These are phyloP conservation scores for Wilcoxina mikolae DNA, from an alignment of 495 filamentous ascomycete species.

Conservation along the genomic window DNA sequence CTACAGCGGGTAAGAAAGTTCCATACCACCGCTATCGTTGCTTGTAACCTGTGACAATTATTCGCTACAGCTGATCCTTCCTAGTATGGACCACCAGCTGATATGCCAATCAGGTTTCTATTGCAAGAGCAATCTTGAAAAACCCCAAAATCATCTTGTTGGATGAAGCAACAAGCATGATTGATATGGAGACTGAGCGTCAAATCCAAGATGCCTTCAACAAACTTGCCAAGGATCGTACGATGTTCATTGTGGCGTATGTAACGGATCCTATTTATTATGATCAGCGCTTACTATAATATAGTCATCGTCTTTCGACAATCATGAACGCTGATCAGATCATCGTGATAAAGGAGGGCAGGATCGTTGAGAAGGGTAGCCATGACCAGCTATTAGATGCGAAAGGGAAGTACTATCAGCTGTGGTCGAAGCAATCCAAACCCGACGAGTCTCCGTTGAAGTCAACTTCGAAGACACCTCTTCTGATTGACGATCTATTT, in stretches of 20 bases:
- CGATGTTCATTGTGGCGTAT: slow-evolving; percentile 51
- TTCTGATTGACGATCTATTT: slow-evolving; percentile 1
- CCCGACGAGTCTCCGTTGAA: background rate
- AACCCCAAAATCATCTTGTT: slow-evolving; percentile 39
- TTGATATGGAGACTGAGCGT: slow-evolving; percentile 49
- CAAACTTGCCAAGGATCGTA: slow-evolving; percentile 40
- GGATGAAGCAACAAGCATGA: slow-evolving; percentile 41
- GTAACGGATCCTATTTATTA: slow-evolving; percentile 21
- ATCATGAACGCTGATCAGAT: slow-evolving; percentile 57
- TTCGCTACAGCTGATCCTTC: background rate
- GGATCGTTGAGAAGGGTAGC: slow-evolving; percentile 48
- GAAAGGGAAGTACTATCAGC: slow-evolving; percentile 40
- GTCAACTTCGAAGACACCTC: background rate
- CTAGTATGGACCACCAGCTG: background rate
- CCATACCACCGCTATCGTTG: too few species aligned
- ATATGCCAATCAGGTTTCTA: slow-evolving; percentile 34
- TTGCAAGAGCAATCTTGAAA: slow-evolving; percentile 46
- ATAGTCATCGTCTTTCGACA: slow-evolving; percentile 48
- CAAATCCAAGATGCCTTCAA: slow-evolving; percentile 55
- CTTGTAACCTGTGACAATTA: background rate
- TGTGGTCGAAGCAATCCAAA: slow-evolving; percentile 24
- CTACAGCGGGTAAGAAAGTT: slow-evolving; percentile 49
- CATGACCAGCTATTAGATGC: slow-evolving; percentile 45
- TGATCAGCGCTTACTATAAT: background rate
- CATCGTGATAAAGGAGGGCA: slow-evolving; percentile 49